Base-by-base conservation (phyloP, 805 yeast genomes). In the Candida saitoana region DNA sequence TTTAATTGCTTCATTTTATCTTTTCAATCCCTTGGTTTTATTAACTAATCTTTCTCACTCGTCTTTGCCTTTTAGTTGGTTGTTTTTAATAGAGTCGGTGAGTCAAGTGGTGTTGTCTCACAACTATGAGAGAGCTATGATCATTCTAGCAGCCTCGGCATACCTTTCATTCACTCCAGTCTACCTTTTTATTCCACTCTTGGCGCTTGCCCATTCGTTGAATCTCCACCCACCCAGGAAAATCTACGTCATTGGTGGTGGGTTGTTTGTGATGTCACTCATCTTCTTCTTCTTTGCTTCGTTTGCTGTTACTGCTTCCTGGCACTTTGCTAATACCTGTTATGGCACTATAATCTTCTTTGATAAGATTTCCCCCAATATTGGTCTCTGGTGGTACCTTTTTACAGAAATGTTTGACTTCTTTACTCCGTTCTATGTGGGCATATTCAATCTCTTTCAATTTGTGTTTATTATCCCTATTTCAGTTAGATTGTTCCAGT, bases 351-450 rank as follows among this genome's bases (percentile, higher is more conserved):
- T 76, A 4, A 55, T 87, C 4, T 66, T 69, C 18, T 82, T 87
- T 52, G 73, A 73, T 30, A 90, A 87, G 48, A 78, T 89, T 46
- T 73, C 82, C 4, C 99, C 99, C 19, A 93, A 93, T 62, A 61
- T 93, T 49, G 99, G 99, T 0, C 69, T 93, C 16, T 93, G 99
- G 99, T 93, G 99, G 99, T 93, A 93, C 67, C 81, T 90, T 54
- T 93, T 93, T 69, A 85, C 91, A 33, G 99, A 93, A 62, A 86
- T 93, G 79, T 93, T 93, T 64, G 93, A 84, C 42, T 85, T 81
- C 57, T 93, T 91, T 71, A 75, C 83, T 20, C 80, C 87, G 16
- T 89, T 93, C 55, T 93, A 86, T 69, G 66, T 82, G 31, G 81
- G 88, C 8, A 82, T 89, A 16, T 93, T 90, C 78, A 90, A 89